Conservation (phyloP, 2,329 filamentous ascomycete genomes). For the Lanzia echinophila region DNA sequence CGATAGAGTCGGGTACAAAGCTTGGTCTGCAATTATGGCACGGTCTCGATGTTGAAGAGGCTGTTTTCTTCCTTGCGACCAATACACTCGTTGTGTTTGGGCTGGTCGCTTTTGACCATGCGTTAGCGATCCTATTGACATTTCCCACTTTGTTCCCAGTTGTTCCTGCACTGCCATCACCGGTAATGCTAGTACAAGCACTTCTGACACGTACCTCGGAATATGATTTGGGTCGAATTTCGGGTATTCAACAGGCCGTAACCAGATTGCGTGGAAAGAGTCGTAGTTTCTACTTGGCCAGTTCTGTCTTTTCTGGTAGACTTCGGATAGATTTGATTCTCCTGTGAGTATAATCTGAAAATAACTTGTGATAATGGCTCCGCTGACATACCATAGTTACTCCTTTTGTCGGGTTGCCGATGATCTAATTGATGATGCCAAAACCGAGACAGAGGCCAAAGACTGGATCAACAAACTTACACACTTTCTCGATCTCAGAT, state of each 20-base stretch:
- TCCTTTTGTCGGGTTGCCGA: slow-evolving; percentile 70
- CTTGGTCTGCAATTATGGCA: slow-evolving; percentile 56
- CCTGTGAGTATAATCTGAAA: slow-evolving; percentile 38
- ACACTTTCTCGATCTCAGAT: slow-evolving; percentile 49
- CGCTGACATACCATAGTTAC: slow-evolving; percentile 41
- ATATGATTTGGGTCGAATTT: slow-evolving; percentile 52
- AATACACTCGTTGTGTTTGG: slow-evolving; percentile 66
- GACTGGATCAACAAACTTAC: slow-evolving; percentile 53
- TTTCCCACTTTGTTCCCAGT: slow-evolving; percentile 52
- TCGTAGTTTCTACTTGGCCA: slow-evolving; percentile 67
- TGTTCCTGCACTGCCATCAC: slow-evolving; percentile 43
- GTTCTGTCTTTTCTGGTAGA: slow-evolving; percentile 59
- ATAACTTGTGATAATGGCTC: no score
- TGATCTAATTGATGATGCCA: slow-evolving; percentile 63
- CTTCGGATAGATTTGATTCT: slow-evolving; percentile 62
- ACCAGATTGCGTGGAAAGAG: slow-evolving; percentile 55
- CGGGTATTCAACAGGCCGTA: slow-evolving; percentile 53
- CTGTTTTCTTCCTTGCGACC: slow-evolving; percentile 64
- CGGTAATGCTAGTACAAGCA: slow-evolving; percentile 44
- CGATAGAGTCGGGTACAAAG: slow-evolving; percentile 62
- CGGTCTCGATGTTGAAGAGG: slow-evolving; percentile 65
- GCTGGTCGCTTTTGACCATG: slow-evolving; percentile 62
- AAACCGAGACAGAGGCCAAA: slow-evolving; percentile 43
- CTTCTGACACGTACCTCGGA: slow-evolving; percentile 38
- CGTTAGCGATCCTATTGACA: slow-evolving; percentile 55